Base-by-base conservation (phyloP, 2,329 filamentous ascomycete genomes). In the Pestalotiopsis sp. region DNA sequence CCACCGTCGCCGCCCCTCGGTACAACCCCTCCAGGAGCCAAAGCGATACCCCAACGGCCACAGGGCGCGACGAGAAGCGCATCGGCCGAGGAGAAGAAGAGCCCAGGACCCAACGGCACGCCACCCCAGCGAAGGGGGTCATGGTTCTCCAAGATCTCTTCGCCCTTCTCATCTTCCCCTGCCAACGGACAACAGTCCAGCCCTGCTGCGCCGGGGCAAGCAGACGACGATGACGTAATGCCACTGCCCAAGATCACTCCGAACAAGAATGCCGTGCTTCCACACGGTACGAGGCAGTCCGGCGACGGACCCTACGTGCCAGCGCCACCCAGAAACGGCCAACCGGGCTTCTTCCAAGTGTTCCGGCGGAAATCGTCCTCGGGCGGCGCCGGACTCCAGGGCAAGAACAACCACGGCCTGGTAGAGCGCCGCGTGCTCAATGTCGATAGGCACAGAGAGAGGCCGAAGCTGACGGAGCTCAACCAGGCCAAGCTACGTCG, bases 121-220 rank as follows among this genome's bases (percentile, higher is more conserved):
- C 80, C 83, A 2, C 79, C 82, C 7, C 82, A 84, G 60, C 85
- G 89, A 66, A 88, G 94, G 72, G 91, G 90, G 71, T 97, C 95
- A 14, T 99, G 96, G 96, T 95, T 98, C 76, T 93, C 93, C 68
- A 97, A 90, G 77, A 90, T 98, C 73, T 97, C 94, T 72, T 95
- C 93, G 73, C 98, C 97, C 78, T 97, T 98, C 82, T 94, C 93
- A 2, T 90, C 89, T 36, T 83, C 83, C 20, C 79, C 86, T 71
- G 78, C 71, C 71, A 78, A 75, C 66, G 70, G 76, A 66, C 68
- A 72, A 65, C 64, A 70, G 58, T 45, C 71, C 27, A 49, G 73
- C 69, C 67, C 73, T 73, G 66, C 78, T 38, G 80, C 79, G 38
- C 66, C 79, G 20, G 70, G 77, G 36, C 72, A 64, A 74, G 69